Evolutionary conservation across 306 rosid genomes (phyloP), one percentile per base, ranked within the genome.

Genomic region (Macrotyloma uniflorum): DNA sequence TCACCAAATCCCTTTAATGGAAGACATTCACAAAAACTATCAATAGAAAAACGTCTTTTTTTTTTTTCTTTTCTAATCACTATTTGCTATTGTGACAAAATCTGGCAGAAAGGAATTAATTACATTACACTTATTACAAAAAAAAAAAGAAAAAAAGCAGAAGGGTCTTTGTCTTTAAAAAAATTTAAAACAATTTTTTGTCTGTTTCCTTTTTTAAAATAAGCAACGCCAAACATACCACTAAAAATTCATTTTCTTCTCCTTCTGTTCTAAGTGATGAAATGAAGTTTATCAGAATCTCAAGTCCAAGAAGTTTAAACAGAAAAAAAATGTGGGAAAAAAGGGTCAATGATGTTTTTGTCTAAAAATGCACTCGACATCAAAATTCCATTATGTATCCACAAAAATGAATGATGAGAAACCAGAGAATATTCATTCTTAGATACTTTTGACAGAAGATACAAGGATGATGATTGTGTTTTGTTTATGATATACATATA

Each of bases 401-500:
- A 57, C 19, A 57, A 14, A 12, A 42, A 62, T 47, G 66, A 70
- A 72, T 63, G 49, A 28, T 4, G 47, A 58, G 72, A n/a, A 67
- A 13, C 43, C 20, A 32, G 5, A 18, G 4, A 9, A 67, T 35
- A 28, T 57, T n/a, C 13, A 73, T 82, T 58, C 16, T 1, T 38
- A 5, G 20, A 71, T 13, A 43, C 28, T n/a, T 64, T 70, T 59
- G 70, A 22, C 75, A 77, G 23, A 63, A 54, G 70, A 72, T 64
- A 32, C 59, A 78, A 71, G 76, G 76, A n/a, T n/a, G n/a, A n/a
- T n/a, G 66, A 72, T 20, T 28, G 32, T 50, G 49, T 65, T 67
- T 23, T 45, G 38, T 63, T 79, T 40, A 74, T 12, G 32, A 40
- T 58, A 75, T 53, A 84, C 36, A 67, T 46, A 67, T 45, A 83